Percentiles rank a stretch among this genome's conserved stretches.
These are phyloP conservation scores for Alopecurus myosuroides DNA, from an alignment of 176 grass and related monocot genomes.

Conservation along the genomic window DNA sequence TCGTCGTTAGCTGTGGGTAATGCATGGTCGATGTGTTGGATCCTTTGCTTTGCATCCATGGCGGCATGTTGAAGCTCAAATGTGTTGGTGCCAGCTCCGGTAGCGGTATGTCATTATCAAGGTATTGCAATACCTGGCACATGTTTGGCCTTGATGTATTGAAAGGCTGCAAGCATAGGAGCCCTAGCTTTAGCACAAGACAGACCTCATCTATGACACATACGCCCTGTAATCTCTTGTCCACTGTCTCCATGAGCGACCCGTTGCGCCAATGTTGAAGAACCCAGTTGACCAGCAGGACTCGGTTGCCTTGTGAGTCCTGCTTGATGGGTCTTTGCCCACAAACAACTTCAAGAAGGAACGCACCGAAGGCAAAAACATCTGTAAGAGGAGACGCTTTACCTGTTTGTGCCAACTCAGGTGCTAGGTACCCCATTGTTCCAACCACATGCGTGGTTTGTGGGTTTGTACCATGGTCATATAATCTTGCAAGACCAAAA, in stretches of 20 bases:
- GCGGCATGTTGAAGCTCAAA: not conserved
- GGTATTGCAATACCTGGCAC: not conserved
- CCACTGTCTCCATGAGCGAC: not conserved
- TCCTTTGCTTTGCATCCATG: not conserved
- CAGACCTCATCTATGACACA: not conserved
- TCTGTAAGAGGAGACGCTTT: slow-evolving; percentile 7
- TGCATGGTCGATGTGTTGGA: too few species aligned
- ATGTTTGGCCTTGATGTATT: not conserved
- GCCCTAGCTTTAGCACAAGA: slow-evolving; percentile 17
- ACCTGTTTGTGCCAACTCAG: not conserved
- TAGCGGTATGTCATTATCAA: not conserved
- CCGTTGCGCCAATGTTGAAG: not conserved
- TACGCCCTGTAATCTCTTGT: not conserved
- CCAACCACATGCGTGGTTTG: slow-evolving; percentile 10
- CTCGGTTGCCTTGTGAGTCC: not conserved
- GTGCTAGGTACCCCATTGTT: slow-evolving; percentile 26
- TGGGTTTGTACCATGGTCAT: slow-evolving; percentile 9
- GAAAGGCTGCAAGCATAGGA: slow-evolving; percentile 11
- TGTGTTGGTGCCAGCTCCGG: not conserved
- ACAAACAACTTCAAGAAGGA: slow-evolving; percentile 22
- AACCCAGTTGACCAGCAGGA: slow-evolving; percentile 22
- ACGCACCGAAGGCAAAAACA: slow-evolving; percentile 19
- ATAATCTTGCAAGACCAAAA: slow-evolving; percentile 22
- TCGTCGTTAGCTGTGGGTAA: too few species aligned
- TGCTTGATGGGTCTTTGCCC: slow-evolving; percentile 12